Evolutionary conservation across 441 rosid species (phyloP), one percentile per base, ranked within the genome.

Genomic region (Corymbia calophylla): DNA sequence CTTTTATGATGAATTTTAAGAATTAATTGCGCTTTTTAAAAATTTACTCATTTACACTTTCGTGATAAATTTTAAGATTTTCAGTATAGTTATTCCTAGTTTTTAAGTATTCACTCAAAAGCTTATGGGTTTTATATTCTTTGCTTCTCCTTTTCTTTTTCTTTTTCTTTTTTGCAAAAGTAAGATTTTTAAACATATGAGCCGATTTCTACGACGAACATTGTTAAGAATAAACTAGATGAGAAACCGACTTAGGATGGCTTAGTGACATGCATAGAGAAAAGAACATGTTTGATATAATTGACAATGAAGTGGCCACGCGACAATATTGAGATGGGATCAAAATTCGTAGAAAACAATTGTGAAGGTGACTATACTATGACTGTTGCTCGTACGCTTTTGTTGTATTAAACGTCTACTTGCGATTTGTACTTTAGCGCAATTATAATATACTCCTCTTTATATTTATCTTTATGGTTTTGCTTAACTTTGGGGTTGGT

Each of bases 321-420:
- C 15, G 35, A n/a, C 0, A n/a, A 64, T 64, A 16, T 15, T 31
- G 44, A 66, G 0, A 66, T 31, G 2, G 1, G 6, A 31, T 66
- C 7, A 32, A 66, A 31, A 31, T 17, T 17, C 2, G 6, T 17
- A 5, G 17, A 16, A 39, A 17, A 62, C 6, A 66, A 4, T 31
- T 66, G 12, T 12, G 77, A 31, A 66, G 31, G 12, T 31, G 58
- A 31, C 11, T 31, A 58, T 58, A 18, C 3, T 16, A 0, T 31
- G 3, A 66, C 5, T 17, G 39, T n/a, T 64, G 16, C 3, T 64
- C 18, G 39, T 31, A 66, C 21, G 9, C 8, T 66, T 31, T 66
- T 2, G 6, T 31, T 17, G 77, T 17, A 32, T 66, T 9, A 16
- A 8, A 19, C 39, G 0, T 31, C 23, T 66, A 4, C 77, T 31